A percentile compares a stretch with the other conserved stretches of the same genome.
These are phyloP conservation scores for Aplosporella prunicola DNA, from an alignment of 2,329 filamentous ascomycete species.

Conservation along the genomic window DNA sequence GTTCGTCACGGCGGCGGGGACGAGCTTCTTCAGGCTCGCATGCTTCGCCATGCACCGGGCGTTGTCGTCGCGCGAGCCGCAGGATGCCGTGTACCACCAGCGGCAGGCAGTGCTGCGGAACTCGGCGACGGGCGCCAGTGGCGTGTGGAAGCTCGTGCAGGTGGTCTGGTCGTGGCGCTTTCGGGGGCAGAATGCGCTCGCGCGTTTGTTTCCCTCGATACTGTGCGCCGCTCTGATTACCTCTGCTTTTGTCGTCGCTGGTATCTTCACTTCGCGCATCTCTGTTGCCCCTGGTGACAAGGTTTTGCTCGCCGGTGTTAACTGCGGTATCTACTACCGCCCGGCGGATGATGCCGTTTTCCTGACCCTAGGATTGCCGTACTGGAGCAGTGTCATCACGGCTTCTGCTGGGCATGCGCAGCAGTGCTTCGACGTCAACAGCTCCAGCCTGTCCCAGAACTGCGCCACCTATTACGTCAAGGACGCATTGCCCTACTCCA, in stretches of 20 bases:
- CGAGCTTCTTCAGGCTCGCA: conserved; percentile 22
- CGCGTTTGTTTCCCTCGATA: conserved; percentile 16
- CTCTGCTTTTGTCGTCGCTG: conserved; percentile 17
- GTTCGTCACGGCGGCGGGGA: conserved; percentile 15
- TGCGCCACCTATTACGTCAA: no score
- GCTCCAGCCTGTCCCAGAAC: no score
- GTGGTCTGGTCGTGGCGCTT: conserved; percentile 10
- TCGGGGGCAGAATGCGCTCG: not conserved
- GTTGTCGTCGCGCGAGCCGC: conserved; percentile 12
- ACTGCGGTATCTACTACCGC: no score
- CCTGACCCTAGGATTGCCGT: no score
- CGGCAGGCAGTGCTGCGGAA: conserved; percentile 27
- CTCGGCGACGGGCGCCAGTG: conserved; percentile 15
- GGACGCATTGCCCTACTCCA: no score
- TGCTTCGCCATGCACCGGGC: conserved; percentile 21
- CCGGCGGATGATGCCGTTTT: no score
- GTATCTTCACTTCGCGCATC: conserved; percentile 26
- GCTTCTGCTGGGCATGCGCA: not conserved
- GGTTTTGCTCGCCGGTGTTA: no score
- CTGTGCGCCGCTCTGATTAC: conserved; percentile 17
- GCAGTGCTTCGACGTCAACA: no score
- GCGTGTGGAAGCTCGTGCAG: conserved; percentile 6
- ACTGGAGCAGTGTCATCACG: conserved; percentile 5
- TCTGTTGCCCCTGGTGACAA: conserved; percentile 22
- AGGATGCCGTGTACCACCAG: conserved; percentile 25